Evolutionary conservation across 2,329 filamentous ascomycete genomes (phyloP).

Genomic region (Monosporascus ibericus): DNA sequence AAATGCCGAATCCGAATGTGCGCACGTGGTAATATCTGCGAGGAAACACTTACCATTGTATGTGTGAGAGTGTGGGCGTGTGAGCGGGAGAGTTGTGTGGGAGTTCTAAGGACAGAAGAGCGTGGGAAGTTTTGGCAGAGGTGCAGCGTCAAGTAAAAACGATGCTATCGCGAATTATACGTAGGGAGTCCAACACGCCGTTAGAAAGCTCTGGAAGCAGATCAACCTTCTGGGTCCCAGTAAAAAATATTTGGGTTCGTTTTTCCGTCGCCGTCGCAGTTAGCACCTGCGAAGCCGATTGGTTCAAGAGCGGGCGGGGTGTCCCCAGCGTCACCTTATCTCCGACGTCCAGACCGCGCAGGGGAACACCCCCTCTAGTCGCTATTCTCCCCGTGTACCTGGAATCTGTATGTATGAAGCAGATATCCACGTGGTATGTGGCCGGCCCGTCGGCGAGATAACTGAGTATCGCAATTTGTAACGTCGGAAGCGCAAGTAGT

Average conservation of each 20-base stretch:
- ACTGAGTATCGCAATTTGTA: too few relatives aligned
- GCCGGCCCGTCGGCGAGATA: too few relatives aligned
- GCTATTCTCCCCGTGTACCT: too few relatives aligned
- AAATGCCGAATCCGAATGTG: too few relatives aligned
- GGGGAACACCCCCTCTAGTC: too few relatives aligned
- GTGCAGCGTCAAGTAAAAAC: conserved; percentile 10
- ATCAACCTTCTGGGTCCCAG: neutral
- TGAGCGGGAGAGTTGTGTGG: neutral
- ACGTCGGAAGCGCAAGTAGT: too few relatives aligned
- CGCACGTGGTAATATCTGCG: too few relatives aligned
- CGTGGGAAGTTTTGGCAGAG: conserved; percentile 21
- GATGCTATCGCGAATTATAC: conserved; percentile 1
- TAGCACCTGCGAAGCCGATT: conserved; percentile 1
- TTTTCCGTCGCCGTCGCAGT: neutral
- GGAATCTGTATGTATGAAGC: too few relatives aligned
- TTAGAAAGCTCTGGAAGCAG: conserved; percentile 4
- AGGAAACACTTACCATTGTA: conserved; percentile 20
- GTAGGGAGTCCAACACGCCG: neutral
- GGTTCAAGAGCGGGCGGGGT: neutral
- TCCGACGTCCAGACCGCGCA: too few relatives aligned
- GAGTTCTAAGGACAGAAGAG: neutral
- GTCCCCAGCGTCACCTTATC: too few relatives aligned
- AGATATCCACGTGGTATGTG: too few relatives aligned
- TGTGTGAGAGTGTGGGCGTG: conserved; percentile 2
- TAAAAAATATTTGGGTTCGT: neutral